Evolutionary conservation across 768 basidiomycete genomes (phyloP), one percentile per base, ranked within the genome.

Genomic region (Panaeolus papilionaceus): DNA sequence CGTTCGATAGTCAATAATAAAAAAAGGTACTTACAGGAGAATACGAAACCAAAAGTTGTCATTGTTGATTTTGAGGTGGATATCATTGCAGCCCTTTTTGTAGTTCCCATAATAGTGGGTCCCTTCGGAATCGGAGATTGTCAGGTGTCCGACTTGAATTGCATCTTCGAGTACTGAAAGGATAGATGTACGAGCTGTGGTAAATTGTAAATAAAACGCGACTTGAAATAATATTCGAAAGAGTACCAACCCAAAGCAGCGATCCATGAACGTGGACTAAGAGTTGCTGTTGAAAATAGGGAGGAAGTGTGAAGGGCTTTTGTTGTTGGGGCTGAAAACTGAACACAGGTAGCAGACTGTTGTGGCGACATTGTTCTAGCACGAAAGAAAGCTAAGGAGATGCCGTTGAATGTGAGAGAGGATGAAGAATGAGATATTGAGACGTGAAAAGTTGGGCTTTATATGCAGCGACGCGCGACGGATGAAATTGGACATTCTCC

Each of bases 11-110:
- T 49, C 62, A 67, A 45, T 49, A 54, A 69, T 61, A 69, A 64
- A 54, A 44, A 68, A 65, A 65, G 66, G 61, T 66, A 80, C 87
- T 74, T 78, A 88, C 86, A 90, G 77, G 67, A 92, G 77, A 66
- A 91, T 82, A 47, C 90, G 88, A 64, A 87, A 78, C 90, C 90
- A 92, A 72, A 92, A 92, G 75, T 86, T 86, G 62, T 86, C 83
- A 74, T 85, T 88, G 16, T 82, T 73, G 66, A 92, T 80, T 69
- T 82, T 83, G 67, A 92, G 74, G 68, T 86, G 83, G 66, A 88
- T 88, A 73, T 88, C 84, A 80, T 88, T 89, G 77, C 82, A 86
- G 64, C 85, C 87, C 73, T 87, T 87, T 76, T 82, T 78, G 73
- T 84, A 83, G 37, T 78, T 82, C 54, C 89, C 89, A 71, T 88